phyloP scores from a whole-genome alignment of 1,284 basidiomycete genomes.

The Exsudoporus floridanus region DNA sequence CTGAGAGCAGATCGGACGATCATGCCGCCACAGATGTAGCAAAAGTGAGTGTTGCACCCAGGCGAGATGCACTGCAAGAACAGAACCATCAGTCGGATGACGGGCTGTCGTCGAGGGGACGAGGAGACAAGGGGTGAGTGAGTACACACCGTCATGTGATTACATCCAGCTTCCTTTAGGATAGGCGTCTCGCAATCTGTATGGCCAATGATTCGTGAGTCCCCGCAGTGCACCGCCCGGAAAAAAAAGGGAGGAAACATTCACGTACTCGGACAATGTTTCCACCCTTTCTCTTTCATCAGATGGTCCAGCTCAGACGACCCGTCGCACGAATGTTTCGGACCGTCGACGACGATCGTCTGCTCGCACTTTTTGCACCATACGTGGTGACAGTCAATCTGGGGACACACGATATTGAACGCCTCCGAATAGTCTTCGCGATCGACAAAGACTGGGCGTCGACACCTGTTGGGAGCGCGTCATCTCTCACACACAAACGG shows the following conservation, averaged over 20 bases:
- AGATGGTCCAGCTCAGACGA: conserved; percentile 51
- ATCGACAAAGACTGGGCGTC: conserved; percentile 47
- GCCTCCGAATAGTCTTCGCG: conserved; percentile 45
- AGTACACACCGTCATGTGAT: conserved; percentile 59
- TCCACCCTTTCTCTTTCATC: conserved; percentile 58
- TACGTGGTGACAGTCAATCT: conserved; percentile 43
- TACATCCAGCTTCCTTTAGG: conserved; percentile 58
- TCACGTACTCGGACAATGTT: conserved; percentile 53
- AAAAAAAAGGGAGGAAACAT: background rate
- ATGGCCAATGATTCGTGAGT: background rate
- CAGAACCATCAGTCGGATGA: background rate
- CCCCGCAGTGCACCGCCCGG: background rate
- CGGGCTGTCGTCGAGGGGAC: too few relatives aligned
- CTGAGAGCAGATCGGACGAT: conserved; percentile 52
- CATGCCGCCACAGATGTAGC: conserved; percentile 54
- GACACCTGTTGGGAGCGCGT: conserved; percentile 40
- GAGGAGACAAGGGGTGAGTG: background rate
- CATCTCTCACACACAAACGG: background rate
- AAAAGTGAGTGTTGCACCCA: conserved; percentile 65
- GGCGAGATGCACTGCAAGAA: conserved; percentile 52
- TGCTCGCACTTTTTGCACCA: conserved; percentile 62
- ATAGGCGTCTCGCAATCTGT: conserved; percentile 59
- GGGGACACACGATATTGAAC: conserved; percentile 44
- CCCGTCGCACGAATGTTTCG: conserved; percentile 59
- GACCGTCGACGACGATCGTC: conserved; percentile 38